Evolutionary conservation across 225 moss, liverwort and hornwort species (phyloP).

Genomic region (Anthoceros angustus): DNA sequence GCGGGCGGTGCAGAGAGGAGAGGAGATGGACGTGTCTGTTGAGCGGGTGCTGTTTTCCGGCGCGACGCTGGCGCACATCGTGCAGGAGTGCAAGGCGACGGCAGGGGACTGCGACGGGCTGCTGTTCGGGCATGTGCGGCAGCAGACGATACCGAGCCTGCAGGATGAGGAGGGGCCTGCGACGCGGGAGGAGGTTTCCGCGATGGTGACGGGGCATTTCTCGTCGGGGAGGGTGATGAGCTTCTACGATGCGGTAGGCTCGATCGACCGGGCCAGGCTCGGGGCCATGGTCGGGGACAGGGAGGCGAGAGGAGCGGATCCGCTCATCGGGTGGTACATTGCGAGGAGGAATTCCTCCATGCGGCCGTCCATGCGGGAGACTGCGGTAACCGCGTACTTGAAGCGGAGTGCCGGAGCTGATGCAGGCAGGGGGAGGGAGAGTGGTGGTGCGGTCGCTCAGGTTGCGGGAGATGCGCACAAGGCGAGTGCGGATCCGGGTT

Average conservation of each 20-base stretch:
- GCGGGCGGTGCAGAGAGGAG: too few relatives aligned
- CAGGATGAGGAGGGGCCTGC: conserved; percentile 60
- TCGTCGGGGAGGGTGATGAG: conserved; percentile 66
- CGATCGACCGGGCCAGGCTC: conserved; percentile 43
- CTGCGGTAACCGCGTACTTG: conserved; percentile 51
- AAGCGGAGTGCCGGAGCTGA: not conserved
- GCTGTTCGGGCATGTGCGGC: conserved; percentile 75
- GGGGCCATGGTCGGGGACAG: conserved; percentile 52
- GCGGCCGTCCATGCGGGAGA: conserved; percentile 86
- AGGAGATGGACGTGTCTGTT: conserved; percentile 27
- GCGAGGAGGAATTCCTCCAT: conserved; percentile 51
- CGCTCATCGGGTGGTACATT: conserved; percentile 84
- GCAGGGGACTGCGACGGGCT: conserved; percentile 84
- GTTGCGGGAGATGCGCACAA: not conserved
- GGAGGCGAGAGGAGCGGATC: conserved; percentile 60
- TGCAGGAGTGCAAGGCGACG: conserved; percentile 68
- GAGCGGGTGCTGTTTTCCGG: conserved; percentile 75
- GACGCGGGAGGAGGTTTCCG: conserved; percentile 44
- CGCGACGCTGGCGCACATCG: conserved; percentile 72
- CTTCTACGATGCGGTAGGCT: conserved; percentile 79
- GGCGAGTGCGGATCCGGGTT: not conserved
- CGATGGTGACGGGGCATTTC: conserved; percentile 76
- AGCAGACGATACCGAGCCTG: conserved; percentile 49
- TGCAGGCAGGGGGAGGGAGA: not conserved
- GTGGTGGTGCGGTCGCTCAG: not conserved